Base-by-base conservation (phyloP, 1,139 yeast genomes). In the Candida gigantensis region DNA sequence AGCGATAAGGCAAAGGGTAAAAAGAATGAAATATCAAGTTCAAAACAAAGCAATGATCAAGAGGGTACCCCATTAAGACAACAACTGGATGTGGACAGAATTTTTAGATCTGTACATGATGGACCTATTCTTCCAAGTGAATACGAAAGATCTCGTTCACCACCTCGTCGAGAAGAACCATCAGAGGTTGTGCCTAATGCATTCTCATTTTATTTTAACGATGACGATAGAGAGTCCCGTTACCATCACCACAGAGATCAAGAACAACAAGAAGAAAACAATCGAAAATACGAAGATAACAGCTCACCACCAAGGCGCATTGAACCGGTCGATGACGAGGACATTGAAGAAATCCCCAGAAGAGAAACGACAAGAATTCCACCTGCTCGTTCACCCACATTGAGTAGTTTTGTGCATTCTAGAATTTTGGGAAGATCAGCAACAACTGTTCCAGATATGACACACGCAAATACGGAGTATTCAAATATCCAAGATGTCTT, bases 121-220 rank as follows among this genome's bases (percentile, higher is more conserved):
- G 44, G 17, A 16, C 26, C 23, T 34, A 38, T 8, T 24, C 25
- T 15, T 19, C 26, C 25, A 10, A 23, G 9, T 5, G 9, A 4
- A 10, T 7, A 16, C 10, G 34, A 36, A 14, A 18, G 24, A 15
- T 20, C 27, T 10, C 28, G 29, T 13, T 31, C 28, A 32, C 39
- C 34, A 28, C 36, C 20, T 8, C 24, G 41, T 26, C 45, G 42
- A 10, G 42, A 42, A 20, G 58, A 55, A n/a, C 44, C 58, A 2
- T 49, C 57, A 4, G 46, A 46, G 23, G 45, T 58, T 1, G 49
- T 65, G 8, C 52, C 58, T 1, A 65, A 65, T 37, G 51, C 70
- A 0, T 53, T 60, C 44, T 45, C 57, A 9, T 60, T 62, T 35
- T 54, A 58, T 32, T 51, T 49, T 28, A 41, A 49, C 28, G 42